phyloP scores from a whole-genome alignment of 192 early-diverging fungal genomes.

The Physocladia obscura region DNA sequence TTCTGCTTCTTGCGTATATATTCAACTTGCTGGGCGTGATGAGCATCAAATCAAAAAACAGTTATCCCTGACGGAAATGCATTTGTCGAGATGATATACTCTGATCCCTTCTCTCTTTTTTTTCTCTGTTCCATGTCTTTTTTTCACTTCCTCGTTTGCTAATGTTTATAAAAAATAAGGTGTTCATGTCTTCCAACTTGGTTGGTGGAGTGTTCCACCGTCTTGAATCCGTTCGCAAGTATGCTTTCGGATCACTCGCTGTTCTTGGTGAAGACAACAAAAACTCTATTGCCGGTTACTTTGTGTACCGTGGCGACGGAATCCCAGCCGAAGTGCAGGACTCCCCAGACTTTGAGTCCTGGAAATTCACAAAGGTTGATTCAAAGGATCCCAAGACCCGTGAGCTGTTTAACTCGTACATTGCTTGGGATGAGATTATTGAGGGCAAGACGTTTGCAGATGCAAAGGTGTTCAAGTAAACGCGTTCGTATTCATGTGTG shows the following conservation, averaged over 20 bases:
- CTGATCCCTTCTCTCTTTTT: background rate
- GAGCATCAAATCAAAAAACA: background rate
- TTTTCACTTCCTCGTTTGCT: background rate
- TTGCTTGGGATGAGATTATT: constrained; percentile 84
- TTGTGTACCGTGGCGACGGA: constrained; percentile 85
- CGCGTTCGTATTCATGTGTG: background rate
- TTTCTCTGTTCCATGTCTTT: too few species aligned
- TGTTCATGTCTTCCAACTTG: constrained; percentile 92
- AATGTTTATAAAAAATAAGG: background rate
- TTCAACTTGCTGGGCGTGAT: background rate
- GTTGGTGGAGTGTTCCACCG: constrained; percentile 91
- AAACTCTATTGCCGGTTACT: constrained; percentile 92
- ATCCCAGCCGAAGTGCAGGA: constrained; percentile 77
- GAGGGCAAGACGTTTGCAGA: constrained; percentile 75
- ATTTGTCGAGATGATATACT: background rate
- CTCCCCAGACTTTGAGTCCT: constrained; percentile 87
- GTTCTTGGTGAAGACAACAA: constrained; percentile 81
- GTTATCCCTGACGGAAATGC: background rate
- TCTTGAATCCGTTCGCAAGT: constrained; percentile 89
- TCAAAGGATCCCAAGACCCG: constrained; percentile 58
- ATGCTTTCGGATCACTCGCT: constrained; percentile 86
- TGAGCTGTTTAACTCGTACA: constrained; percentile 64
- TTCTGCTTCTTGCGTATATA: too few species aligned
- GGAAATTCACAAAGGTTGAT: constrained; percentile 77
- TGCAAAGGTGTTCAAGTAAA: constrained; percentile 66